Evolutionary conservation across 371 early-diverging fungal species (phyloP), one percentile per base, ranked within the genome.

Genomic region (Mucor irregularis): DNA sequence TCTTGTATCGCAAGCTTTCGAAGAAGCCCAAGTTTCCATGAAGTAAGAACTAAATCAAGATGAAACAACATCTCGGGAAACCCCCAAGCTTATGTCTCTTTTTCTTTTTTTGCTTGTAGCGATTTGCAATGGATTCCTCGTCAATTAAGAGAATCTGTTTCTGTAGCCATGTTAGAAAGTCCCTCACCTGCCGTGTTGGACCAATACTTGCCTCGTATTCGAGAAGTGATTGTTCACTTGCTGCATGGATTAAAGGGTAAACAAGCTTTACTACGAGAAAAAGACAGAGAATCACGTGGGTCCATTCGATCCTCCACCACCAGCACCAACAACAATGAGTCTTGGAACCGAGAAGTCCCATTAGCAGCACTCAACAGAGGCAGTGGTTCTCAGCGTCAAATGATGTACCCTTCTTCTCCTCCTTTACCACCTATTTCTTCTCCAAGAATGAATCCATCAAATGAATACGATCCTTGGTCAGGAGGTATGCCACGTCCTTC

Each of bases 191-290:
- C 64, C 1, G 66, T 77, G 3, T 54, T 86, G 8, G 84, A 86
- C 33, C 74, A 76, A 48, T 69, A 84, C 48, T 56, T 86, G 24
- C 86, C 86, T 28, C 74, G 74, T 44, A 84, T 86, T 46, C 77
- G 80, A 33, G 86, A 84, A 49, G 78, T 84, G 13, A 86, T 86
- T 60, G 83, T 86, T 26, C 78, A 71, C 42, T 67, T 86, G 21
- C 58, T 86, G 11, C 84, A 86, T 58, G 86, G 84, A 4, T 55
- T 86, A 9, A 84, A 83, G 38, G 75, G 69, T 10, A 86, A 83
- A 35, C 86, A 86, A 56, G 81, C 78, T 9, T 30, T 70, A 14
- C 73, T 79, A 43, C 64, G 82, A n/a, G 78, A 74, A 47, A 59
- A 54, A 37, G 71, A 74, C 10, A 50, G 55, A 47, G 59, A 53